Percentiles rank a stretch among this genome's conserved stretches.
phyloP scores from a whole-genome alignment of 176 grass and related monocot genomes.

The Cocos nucifera region DNA sequence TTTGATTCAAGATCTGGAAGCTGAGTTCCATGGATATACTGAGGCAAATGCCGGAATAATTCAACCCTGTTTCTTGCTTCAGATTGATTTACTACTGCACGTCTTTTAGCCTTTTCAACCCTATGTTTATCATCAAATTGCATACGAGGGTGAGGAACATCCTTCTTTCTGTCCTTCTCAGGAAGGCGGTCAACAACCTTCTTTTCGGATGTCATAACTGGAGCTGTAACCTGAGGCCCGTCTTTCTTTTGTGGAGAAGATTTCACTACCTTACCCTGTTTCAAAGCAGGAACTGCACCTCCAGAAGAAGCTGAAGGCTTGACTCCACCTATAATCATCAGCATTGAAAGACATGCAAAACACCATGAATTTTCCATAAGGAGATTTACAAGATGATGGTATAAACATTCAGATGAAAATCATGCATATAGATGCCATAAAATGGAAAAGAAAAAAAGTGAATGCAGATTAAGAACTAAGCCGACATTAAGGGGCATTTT shows the following conservation, averaged over 20 bases:
- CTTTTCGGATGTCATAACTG: conserved; percentile 35
- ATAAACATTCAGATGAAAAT: too few relatives aligned
- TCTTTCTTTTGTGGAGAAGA: conserved; percentile 40
- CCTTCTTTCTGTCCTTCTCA: conserved; percentile 58
- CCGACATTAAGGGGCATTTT: too few relatives aligned
- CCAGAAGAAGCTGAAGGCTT: conserved; percentile 12
- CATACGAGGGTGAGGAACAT: conserved; percentile 43
- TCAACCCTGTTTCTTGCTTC: conserved; percentile 62
- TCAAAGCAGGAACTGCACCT: conserved; percentile 15
- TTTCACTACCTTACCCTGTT: conserved; percentile 46
- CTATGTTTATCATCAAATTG: conserved; percentile 56
- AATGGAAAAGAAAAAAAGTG: too few relatives aligned
- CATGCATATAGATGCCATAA: too few relatives aligned
- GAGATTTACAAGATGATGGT: not conserved
- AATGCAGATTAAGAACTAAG: too few relatives aligned
- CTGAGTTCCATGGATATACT: conserved; percentile 58
- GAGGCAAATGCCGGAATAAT: conserved; percentile 65
- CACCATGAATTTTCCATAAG: not conserved
- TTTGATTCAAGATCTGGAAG: conserved; percentile 71
- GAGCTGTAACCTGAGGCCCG: conserved; percentile 21
- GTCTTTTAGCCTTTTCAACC: conserved; percentile 52
- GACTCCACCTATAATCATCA: conserved; percentile 25
- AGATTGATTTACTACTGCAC: conserved; percentile 42
- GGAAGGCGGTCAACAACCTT: conserved; percentile 21
- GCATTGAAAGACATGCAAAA: not conserved